Conservation (phyloP, 2,329 filamentous ascomycete species). For the Aspergillus bombycis region DNA sequence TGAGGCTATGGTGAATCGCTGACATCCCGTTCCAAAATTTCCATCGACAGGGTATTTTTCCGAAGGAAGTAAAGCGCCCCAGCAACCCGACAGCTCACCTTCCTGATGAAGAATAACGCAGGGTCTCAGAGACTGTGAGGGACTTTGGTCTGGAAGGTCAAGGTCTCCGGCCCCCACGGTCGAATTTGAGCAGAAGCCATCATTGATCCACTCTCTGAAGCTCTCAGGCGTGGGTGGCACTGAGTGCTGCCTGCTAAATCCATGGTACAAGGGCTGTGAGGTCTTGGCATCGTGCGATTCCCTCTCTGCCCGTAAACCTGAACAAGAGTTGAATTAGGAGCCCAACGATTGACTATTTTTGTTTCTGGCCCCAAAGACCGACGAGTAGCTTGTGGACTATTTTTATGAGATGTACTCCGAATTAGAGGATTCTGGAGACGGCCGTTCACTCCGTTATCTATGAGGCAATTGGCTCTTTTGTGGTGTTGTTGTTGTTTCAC, state of each 20-base stretch:
- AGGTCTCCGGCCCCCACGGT: not conserved
- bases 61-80: not conserved
- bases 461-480: not conserved
- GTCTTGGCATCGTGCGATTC: not conserved
- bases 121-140: not conserved
- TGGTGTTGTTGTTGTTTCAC: not conserved
- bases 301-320: not conserved
- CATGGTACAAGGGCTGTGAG: constrained; percentile 2
- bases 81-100: not conserved
- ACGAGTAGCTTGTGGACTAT: too few relatives aligned
- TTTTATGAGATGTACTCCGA: not conserved
- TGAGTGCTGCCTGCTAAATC: not conserved
- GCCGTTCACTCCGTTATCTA: not conserved
- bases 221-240: not conserved
- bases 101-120: not conserved
- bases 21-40: not conserved
- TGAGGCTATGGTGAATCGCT: not conserved
- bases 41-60: not conserved
- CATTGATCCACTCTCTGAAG: not conserved
- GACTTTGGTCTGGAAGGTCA: not conserved
- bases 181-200: not conserved
- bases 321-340: not conserved
- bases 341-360: not conserved
- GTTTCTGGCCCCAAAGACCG: not conserved
- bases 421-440: not conserved